Evolutionary conservation across 306 rosid genomes (phyloP), one percentile per base, ranked within the genome.

Genomic region (Crotalaria pallida): DNA sequence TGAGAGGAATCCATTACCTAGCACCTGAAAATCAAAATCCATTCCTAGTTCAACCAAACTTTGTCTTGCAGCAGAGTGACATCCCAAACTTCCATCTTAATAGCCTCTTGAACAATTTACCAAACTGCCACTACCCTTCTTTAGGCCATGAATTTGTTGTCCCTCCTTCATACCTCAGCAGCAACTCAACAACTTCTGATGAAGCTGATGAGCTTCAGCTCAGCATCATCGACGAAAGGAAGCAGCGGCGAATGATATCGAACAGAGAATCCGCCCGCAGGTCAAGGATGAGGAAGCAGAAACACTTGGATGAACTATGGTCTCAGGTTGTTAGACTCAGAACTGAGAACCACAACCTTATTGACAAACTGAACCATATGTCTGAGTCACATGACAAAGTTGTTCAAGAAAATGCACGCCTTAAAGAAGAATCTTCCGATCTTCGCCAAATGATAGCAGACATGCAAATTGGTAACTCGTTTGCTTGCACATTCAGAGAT

Each of bases 261-360:
- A 91, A 91, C 73, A 45, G 97, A 66, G 97, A 91, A 77, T 91
- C 97, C 0, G 97, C 97, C 2, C 63, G 97, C 19, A 75, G 97
- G 47, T 91, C 97, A 2, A 56, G 97, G 80, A 91, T 91, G 97
- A 77, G 97, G 83, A 91, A 91, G 57, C 97, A 91, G 55, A 88
- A 78, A 31, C 97, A 91, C 73, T 65, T 88, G 15, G 96, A 88
- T 45, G 97, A 91, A 65, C 87, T 91, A 0, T 88, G 93, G 91
- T 87, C 89, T 0, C 97, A 87, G 81, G 91, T 91, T 23, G 77
- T 87, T 1, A 72, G 89, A 19, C 93, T 91, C 13, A 75, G 97
- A 53, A 72, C 80, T 11, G 91, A 88, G 79, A 91, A 91, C 63
- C 81, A 88, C 29, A 72, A 10, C 52, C 89, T 91, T 36, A 27